Percentiles rank a stretch among this genome's conserved stretches.
These are phyloP conservation scores for Lolium multiflorum DNA, from an alignment of 176 grass and related monocot genomes.

Conservation along the genomic window DNA sequence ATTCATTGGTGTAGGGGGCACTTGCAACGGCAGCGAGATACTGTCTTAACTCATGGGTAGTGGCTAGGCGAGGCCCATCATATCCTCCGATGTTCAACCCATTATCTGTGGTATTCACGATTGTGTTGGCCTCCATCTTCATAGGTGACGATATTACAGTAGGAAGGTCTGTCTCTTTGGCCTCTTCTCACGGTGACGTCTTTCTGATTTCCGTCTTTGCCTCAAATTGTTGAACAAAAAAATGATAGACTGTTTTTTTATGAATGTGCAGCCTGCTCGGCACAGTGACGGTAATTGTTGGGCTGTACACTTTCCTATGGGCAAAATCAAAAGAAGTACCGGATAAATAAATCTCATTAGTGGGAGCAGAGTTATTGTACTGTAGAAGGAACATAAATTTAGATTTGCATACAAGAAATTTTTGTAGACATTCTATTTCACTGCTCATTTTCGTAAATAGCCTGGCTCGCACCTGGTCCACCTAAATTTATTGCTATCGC, in stretches of 20 bases:
- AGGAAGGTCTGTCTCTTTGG: conserved; percentile 40
- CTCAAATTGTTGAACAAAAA: background rate
- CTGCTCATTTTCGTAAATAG: background rate
- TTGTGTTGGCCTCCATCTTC: conserved; percentile 41
- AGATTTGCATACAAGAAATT: background rate
- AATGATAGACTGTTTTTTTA: background rate
- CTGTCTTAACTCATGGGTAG: conserved; percentile 57
- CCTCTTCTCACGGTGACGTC: background rate
- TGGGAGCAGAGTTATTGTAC: background rate
- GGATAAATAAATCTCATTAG: background rate
- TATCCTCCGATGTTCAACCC: conserved; percentile 68
- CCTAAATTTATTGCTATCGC: background rate
- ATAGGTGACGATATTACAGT: conserved; percentile 47
- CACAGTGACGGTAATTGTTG: background rate
- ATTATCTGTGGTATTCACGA: conserved; percentile 57
- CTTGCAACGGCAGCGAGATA: conserved; percentile 57
- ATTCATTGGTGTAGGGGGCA: conserved; percentile 45
- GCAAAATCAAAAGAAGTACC: conserved; percentile 9
- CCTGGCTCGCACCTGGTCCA: no score
- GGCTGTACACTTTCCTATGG: conserved; percentile 24
- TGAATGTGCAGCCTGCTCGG: conserved; percentile 26
- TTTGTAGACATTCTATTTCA: background rate
- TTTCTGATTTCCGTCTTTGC: background rate
- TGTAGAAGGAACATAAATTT: background rate
- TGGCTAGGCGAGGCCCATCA: conserved; percentile 51